Conservation (phyloP, 129 eudicot genomes). For the Logfia minima region DNA sequence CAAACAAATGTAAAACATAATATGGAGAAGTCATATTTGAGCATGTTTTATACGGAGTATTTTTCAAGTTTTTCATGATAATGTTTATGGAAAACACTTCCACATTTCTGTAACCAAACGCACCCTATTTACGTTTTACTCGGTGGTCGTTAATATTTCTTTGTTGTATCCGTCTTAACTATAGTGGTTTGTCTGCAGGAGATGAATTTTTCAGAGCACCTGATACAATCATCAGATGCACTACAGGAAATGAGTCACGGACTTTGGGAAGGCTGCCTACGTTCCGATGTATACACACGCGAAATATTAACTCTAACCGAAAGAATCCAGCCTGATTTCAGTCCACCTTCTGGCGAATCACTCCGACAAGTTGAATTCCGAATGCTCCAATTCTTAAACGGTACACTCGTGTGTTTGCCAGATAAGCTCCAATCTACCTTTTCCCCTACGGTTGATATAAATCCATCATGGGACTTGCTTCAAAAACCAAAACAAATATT, state of each 20-base stretch:
- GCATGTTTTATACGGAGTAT: no score
- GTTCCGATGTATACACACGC: slow-evolving; percentile 74
- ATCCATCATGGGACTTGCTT: slow-evolving; percentile 66
- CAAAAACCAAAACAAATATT: slow-evolving; percentile 66
- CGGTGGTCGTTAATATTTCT: background rate
- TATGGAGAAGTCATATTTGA: no score
- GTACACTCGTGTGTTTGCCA: slow-evolving; percentile 57
- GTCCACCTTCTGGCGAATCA: slow-evolving; percentile 94
- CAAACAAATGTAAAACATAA: no score
- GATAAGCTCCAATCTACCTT: slow-evolving; percentile 71
- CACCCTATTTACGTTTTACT: background rate
- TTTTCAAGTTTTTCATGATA: no score
- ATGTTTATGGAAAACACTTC: no score
- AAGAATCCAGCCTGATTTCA: slow-evolving; percentile 80
- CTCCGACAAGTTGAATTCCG: slow-evolving; percentile 94
- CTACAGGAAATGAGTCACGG: slow-evolving; percentile 89
- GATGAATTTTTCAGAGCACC: slow-evolving; percentile 71
- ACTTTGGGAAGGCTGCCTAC: slow-evolving; percentile 90
- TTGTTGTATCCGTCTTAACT: background rate
- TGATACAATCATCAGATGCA: slow-evolving; percentile 78
- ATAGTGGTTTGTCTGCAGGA: slow-evolving; percentile 49
- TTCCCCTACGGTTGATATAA: slow-evolving; percentile 70
- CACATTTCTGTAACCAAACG: no score
- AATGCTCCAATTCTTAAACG: slow-evolving; percentile 78
- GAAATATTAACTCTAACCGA: slow-evolving; percentile 63